phyloP scores from a whole-genome alignment of 2,329 filamentous ascomycete species.

The Alternaria angustiovoidea region DNA sequence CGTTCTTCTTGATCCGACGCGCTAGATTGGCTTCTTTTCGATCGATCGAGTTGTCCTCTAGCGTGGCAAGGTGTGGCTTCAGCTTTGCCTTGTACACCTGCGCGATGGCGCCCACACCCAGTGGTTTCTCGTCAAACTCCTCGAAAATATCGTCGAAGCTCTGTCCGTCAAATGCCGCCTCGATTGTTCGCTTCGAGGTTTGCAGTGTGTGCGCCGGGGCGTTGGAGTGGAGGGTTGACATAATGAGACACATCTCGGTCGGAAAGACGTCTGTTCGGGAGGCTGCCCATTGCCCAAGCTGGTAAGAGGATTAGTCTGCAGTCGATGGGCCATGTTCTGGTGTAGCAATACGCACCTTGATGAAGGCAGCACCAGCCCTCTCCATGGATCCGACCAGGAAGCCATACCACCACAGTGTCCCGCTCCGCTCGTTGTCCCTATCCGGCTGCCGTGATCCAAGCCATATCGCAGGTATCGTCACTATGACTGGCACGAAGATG shows the following conservation, averaged over 20 bases:
- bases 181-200: conserved; percentile 79
- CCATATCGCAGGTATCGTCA: conserved; percentile 82
- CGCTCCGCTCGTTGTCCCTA: conserved; percentile 76
- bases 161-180: conserved; percentile 80
- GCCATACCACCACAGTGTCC: conserved; percentile 93
- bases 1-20: conserved; percentile 77
- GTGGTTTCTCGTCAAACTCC: conserved; percentile 87
- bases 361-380: conserved; percentile 90
- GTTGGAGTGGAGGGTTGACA: conserved; percentile 95
- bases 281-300: conserved; percentile 98
- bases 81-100: conserved; percentile 97
- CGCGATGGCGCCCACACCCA: conserved; percentile 95
- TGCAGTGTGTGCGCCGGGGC: conserved; percentile 89
- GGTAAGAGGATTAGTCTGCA: conserved; percentile 26
- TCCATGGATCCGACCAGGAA: conserved; percentile 93
- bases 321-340: background rate
- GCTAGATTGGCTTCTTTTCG: conserved; percentile 65
- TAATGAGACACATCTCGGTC: conserved; percentile 85
- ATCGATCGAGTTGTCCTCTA: conserved; percentile 65
- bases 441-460: conserved; percentile 70
- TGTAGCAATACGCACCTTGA: conserved; percentile 70
- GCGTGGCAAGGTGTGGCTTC: conserved; percentile 76
- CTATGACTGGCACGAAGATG: conserved; percentile 91
- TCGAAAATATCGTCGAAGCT: conserved; percentile 92
- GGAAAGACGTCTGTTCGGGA: conserved; percentile 97